Conservation (phyloP, 768 basidiomycete genomes). For the Termitomyces titanicus region DNA sequence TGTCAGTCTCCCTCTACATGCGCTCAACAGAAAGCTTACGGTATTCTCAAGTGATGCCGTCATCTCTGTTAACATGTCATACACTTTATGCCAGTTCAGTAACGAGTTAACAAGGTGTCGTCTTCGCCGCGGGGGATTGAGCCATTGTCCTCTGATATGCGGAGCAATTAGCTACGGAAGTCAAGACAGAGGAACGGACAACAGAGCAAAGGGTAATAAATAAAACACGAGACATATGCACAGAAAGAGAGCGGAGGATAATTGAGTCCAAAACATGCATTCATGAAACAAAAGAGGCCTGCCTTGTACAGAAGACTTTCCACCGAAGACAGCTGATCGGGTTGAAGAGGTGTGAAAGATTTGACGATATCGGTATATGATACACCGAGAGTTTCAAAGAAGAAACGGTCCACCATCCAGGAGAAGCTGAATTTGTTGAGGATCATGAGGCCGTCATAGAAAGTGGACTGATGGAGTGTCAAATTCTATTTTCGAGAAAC, state of each 20-base stretch:
- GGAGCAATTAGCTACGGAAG: slow-evolving; percentile 49
- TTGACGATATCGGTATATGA: slow-evolving; percentile 43
- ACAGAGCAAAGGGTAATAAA: not conserved
- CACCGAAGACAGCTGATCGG: slow-evolving; percentile 34
- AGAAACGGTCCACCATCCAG: slow-evolving; percentile 64
- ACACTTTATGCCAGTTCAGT: slow-evolving; percentile 63
- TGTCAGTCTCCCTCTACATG: slow-evolving; percentile 1
- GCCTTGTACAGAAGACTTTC: slow-evolving; percentile 43
- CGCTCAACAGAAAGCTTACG: slow-evolving; percentile 17
- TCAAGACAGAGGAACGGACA: slow-evolving; percentile 4
- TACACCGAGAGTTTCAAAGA: slow-evolving; percentile 58
- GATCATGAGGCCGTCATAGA: slow-evolving; percentile 54
- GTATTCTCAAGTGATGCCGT: slow-evolving; percentile 24
- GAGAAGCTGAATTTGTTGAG: slow-evolving; percentile 45
- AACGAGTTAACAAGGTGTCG: slow-evolving; percentile 61
- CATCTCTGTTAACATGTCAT: slow-evolving; percentile 41
- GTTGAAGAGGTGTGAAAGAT: slow-evolving; percentile 37
- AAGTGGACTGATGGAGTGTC: slow-evolving; percentile 39
- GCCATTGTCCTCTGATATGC: slow-evolving; percentile 60
- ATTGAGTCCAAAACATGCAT: slow-evolving; percentile 2
- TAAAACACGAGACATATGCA: not conserved
- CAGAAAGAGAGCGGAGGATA: not conserved
- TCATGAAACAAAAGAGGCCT: slow-evolving; percentile 12
- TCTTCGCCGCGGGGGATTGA: slow-evolving; percentile 64
- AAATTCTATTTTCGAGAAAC: not conserved